These are phyloP conservation scores for Collybia sordida DNA, from an alignment of 768 basidiomycete genomes.

Conservation along the genomic window DNA sequence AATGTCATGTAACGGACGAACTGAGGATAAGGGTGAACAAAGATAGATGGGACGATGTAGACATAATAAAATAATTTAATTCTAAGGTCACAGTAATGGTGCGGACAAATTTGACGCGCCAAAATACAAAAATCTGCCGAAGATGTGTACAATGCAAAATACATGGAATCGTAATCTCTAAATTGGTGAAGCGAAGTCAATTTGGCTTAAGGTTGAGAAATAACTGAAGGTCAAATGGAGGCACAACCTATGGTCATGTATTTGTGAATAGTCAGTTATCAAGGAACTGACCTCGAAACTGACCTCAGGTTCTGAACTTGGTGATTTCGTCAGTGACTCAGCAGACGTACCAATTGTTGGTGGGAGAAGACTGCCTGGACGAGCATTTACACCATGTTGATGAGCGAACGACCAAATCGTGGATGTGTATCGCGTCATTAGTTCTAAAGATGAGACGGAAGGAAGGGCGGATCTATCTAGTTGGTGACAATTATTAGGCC, in stretches of 20 bases:
- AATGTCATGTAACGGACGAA: constrained; percentile 44
- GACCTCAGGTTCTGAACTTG: constrained; percentile 39
- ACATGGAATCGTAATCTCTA: no score
- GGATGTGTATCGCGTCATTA: constrained; percentile 65
- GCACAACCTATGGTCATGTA: constrained; percentile 34
- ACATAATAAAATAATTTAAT: constrained; percentile 37
- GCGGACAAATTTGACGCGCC: neutral
- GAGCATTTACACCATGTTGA: constrained; percentile 45
- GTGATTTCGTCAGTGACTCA: constrained; percentile 15
- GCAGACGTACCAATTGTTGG: constrained; percentile 22
- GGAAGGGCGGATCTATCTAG: constrained; percentile 53
- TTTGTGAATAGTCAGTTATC: constrained; percentile 1
- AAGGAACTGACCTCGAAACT: constrained; percentile 2
- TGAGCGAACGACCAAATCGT: constrained; percentile 58
- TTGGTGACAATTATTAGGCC: neutral
- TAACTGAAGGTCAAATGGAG: constrained; percentile 52
- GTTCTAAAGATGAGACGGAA: constrained; percentile 60
- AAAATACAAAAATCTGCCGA: neutral
- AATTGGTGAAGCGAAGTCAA: no score
- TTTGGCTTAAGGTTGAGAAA: constrained; percentile 50
- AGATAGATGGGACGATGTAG: constrained; percentile 67
- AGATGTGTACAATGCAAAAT: neutral
- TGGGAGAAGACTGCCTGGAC: constrained; percentile 49
- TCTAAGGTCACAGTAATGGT: neutral
- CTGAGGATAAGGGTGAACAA: constrained; percentile 49